Evolutionary conservation across 1,284 basidiomycete genomes (phyloP).

Genomic region (Malassezia yamatoensis): DNA sequence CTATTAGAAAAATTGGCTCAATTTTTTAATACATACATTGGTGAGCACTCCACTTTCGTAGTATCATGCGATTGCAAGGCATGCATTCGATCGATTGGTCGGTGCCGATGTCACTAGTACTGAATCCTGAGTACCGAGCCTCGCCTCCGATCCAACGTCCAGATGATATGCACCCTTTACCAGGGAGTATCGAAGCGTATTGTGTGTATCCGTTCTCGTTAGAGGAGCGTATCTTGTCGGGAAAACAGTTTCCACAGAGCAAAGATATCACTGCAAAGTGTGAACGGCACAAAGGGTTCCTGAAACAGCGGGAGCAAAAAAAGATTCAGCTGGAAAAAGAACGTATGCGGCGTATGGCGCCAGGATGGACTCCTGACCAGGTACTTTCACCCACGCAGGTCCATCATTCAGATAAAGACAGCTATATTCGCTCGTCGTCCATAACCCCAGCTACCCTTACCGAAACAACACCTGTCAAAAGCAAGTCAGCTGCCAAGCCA

Average conservation of each 20-base stretch:
- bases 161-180: conserved; percentile 9
- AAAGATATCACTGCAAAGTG: neutral
- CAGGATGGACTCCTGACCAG: conserved; percentile 8
- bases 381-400: neutral
- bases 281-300: conserved; percentile 1
- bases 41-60: no score
- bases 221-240: conserved; percentile 4
- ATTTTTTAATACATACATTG: no score
- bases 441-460: neutral
- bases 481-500: no score
- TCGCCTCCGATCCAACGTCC: neutral
- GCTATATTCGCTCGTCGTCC: neutral
- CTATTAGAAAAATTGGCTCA: no score
- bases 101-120: neutral
- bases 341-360: conserved; percentile 6
- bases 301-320: neutral
- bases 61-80: no score
- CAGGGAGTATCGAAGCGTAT: conserved; percentile 12
- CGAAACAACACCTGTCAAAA: no score
- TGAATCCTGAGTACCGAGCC: conserved; percentile 7
- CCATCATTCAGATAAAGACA: neutral
- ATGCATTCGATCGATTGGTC: neutral
- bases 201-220: conserved; percentile 10
- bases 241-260: neutral
- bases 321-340: neutral